These are phyloP conservation scores for Rugosomyces carneus DNA, from an alignment of 1,284 basidiomycete genomes.

Conservation along the genomic window DNA sequence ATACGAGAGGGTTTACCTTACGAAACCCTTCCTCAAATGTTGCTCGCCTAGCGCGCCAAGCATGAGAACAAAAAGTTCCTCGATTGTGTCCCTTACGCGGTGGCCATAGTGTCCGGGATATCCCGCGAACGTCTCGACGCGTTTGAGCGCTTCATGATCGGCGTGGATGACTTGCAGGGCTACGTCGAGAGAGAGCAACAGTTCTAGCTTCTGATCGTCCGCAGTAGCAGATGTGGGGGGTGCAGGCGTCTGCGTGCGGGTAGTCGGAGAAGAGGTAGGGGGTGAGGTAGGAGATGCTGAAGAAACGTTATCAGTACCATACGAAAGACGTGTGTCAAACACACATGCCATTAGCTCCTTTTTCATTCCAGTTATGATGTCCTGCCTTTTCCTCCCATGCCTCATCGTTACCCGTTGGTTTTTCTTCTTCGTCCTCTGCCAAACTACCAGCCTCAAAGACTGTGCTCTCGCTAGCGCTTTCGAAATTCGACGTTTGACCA, in stretches of 20 bases:
- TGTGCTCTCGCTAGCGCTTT: conserved; percentile 39
- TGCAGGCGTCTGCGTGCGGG: conserved; percentile 1
- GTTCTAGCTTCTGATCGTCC: conserved; percentile 63
- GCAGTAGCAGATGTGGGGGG: background rate
- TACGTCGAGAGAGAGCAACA: conserved; percentile 86
- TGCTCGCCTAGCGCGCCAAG: conserved; percentile 73
- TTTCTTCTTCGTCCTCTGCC: conserved; percentile 43
- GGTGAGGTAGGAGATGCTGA: conserved; percentile 6
- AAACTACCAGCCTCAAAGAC: conserved; percentile 52
- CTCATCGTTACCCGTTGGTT: conserved; percentile 1
- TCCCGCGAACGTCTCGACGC: conserved; percentile 82
- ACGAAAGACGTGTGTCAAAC: background rate
- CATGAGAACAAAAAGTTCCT: conserved; percentile 87
- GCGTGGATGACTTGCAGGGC: conserved; percentile 91
- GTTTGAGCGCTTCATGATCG: conserved; percentile 85
- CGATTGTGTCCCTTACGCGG: conserved; percentile 83
- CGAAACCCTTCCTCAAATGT: conserved; percentile 85
- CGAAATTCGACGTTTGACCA: conserved; percentile 18
- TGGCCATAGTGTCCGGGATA: conserved; percentile 83
- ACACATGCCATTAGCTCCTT: background rate
- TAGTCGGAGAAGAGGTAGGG: conserved; percentile 2
- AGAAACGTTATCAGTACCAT: too few species aligned
- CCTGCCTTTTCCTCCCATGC: background rate
- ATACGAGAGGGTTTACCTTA: conserved; percentile 38
- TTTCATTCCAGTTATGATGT: background rate